A percentile compares a stretch with the other conserved stretches of the same genome.
Conservation (phyloP, 495 filamentous ascomycete species). For the Aspergillus mulundensis region DNA sequence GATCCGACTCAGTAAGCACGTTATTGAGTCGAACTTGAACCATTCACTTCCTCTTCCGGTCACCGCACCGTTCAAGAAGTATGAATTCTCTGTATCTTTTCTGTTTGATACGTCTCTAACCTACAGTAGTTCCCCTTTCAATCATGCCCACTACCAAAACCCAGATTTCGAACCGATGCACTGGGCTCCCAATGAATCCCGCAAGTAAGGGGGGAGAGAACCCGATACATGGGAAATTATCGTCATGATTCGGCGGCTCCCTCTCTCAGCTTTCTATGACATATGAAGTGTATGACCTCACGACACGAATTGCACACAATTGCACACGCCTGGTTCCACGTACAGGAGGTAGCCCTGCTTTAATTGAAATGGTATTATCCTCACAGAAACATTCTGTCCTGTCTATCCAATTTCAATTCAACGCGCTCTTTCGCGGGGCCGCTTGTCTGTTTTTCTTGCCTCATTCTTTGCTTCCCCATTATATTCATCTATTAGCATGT, state of each 20-base stretch:
- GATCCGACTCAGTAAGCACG: slow-evolving; percentile 46
- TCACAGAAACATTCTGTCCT: background rate
- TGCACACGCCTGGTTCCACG: background rate
- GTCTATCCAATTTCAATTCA: too few species aligned
- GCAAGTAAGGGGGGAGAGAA: slow-evolving; percentile 22
- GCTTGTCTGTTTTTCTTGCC: background rate
- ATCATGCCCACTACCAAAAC: slow-evolving; percentile 79
- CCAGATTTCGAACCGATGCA: slow-evolving; percentile 73
- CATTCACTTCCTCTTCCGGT: slow-evolving; percentile 41
- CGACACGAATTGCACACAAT: background rate
- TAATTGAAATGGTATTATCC: background rate
- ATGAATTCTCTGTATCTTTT: background rate
- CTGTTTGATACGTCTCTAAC: slow-evolving; percentile 20
- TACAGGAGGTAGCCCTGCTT: background rate
- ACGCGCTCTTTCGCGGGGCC: background rate
- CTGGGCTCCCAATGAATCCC: slow-evolving; percentile 39
- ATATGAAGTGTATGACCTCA: slow-evolving; percentile 1
- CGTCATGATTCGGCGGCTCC: background rate
- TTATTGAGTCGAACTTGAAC: slow-evolving; percentile 45
- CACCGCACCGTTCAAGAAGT: slow-evolving; percentile 46
- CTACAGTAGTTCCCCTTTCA: slow-evolving; percentile 63
- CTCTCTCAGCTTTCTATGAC: background rate
- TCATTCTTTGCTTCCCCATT: background rate
- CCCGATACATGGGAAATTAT: background rate
- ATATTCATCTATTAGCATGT: slow-evolving; percentile 1